Evolutionary conservation across 129 eudicot species (phyloP).

Genomic region (Chrysanthemum lavandulifolium): DNA sequence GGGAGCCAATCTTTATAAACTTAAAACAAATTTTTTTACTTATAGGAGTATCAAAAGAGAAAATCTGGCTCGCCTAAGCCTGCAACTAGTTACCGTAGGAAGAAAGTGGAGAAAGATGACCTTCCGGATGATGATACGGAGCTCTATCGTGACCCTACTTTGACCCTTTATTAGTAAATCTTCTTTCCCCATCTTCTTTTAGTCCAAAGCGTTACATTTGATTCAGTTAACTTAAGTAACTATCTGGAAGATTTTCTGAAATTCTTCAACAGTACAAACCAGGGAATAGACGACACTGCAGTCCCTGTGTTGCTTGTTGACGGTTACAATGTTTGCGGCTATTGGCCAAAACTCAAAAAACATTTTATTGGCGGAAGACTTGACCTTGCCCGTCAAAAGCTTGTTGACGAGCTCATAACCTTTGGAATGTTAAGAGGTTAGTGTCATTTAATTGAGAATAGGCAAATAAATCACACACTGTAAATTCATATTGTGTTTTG

Average conservation of each 20-base stretch:
- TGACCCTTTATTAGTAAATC: slow-evolving; percentile 68
- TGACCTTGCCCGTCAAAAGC: slow-evolving; percentile 87
- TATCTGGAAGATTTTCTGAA: slow-evolving; percentile 17
- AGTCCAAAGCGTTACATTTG: background rate
- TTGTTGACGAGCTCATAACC: slow-evolving; percentile 74
- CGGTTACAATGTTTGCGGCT: slow-evolving; percentile 96
- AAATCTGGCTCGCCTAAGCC: slow-evolving; percentile 64
- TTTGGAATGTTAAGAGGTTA: slow-evolving; percentile 88
- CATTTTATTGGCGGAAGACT: slow-evolving; percentile 84
- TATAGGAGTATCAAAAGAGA: slow-evolving; percentile 74
- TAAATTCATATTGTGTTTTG: slow-evolving; percentile 20
- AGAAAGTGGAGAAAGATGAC: slow-evolving; percentile 87
- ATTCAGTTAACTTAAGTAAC: slow-evolving; percentile 8
- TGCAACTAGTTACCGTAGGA: slow-evolving; percentile 82
- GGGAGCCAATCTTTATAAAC: background rate
- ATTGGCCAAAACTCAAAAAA: slow-evolving; percentile 92
- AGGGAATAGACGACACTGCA: slow-evolving; percentile 64
- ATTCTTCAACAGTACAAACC: slow-evolving; percentile 59
- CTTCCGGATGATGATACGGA: slow-evolving; percentile 70
- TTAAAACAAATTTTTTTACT: slow-evolving; percentile 1
- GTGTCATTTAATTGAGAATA: slow-evolving; percentile 17
- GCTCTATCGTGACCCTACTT: slow-evolving; percentile 72
- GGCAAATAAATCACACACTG: background rate
- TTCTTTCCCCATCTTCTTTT: slow-evolving; percentile 18
- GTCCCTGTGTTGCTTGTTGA: slow-evolving; percentile 94